Conservation (phyloP, 164 flowering plant species). For the Dillenia turbinata region DNA sequence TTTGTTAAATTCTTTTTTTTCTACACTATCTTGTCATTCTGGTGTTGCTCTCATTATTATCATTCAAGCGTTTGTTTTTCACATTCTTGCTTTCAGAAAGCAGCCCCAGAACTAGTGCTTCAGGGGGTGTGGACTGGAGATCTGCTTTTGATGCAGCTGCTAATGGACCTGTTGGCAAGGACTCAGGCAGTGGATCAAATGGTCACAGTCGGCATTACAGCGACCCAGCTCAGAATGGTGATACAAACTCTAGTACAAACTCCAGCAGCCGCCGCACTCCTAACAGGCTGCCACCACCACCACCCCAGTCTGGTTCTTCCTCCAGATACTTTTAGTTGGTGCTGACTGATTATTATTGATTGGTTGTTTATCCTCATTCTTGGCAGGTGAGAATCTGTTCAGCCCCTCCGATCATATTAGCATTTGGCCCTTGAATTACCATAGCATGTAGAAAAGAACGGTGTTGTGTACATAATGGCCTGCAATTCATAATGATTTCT, state of each 20-base stretch:
- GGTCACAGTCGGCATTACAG: slow-evolving; percentile 78
- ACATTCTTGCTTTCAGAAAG: slow-evolving; percentile 42
- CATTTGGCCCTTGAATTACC: too few species aligned
- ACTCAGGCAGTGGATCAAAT: slow-evolving; percentile 22
- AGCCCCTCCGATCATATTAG: too few species aligned
- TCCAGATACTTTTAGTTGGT: slow-evolving; percentile 43
- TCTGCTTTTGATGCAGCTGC: slow-evolving; percentile 91
- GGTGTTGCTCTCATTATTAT: background rate
- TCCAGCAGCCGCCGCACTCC: slow-evolving; percentile 84
- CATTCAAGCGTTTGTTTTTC: background rate
- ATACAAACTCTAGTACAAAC: slow-evolving; percentile 44
- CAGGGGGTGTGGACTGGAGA: slow-evolving; percentile 82
- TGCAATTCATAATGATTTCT: too few species aligned
- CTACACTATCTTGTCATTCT: background rate
- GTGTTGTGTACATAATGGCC: too few species aligned
- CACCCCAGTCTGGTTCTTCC: slow-evolving; percentile 49
- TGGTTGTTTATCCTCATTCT: too few species aligned
- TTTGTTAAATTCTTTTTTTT: background rate
- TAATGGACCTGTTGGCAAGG: slow-evolving; percentile 48
- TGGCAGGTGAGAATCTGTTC: too few species aligned
- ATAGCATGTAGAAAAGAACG: too few species aligned
- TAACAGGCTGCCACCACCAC: slow-evolving; percentile 82
- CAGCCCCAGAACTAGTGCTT: slow-evolving; percentile 57
- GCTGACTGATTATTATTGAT: too few species aligned
- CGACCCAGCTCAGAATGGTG: slow-evolving; percentile 81